Evolutionary conservation across 1,284 basidiomycete species (phyloP).

Genomic region (Phylloboletellus chloephorus): DNA sequence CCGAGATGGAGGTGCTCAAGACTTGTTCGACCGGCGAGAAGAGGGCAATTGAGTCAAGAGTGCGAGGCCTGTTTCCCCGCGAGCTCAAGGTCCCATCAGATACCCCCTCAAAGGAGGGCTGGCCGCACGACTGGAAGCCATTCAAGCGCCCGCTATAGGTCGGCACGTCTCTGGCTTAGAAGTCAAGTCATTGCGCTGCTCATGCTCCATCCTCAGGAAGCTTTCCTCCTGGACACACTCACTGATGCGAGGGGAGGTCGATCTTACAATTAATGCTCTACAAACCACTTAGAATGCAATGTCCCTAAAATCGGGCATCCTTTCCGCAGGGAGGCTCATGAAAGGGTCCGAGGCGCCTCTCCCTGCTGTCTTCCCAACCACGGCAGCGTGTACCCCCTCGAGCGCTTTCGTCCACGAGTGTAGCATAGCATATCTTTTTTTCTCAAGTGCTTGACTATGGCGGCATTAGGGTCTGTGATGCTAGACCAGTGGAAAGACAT

Average conservation of each 20-base stretch:
- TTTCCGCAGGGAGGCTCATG: slow-evolving; percentile 28
- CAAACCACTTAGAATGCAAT: slow-evolving; percentile 21
- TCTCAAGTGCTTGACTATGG: slow-evolving; percentile 73
- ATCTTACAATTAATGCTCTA: slow-evolving; percentile 8
- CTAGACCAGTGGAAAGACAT: slow-evolving; percentile 29
- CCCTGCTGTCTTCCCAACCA: slow-evolving; percentile 66
- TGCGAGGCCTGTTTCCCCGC: slow-evolving; percentile 80
- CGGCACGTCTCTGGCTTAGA: not conserved
- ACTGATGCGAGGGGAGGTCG: slow-evolving; percentile 3
- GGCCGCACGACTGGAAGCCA: slow-evolving; percentile 76
- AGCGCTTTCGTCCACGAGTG: slow-evolving; percentile 78
- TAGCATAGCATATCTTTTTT: slow-evolving; percentile 78
- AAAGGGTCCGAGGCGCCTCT: slow-evolving; percentile 30
- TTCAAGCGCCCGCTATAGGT: slow-evolving; percentile 45
- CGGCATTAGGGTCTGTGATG: slow-evolving; percentile 6
- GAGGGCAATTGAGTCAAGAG: slow-evolving; percentile 68
- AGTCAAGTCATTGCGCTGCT: slow-evolving; percentile 2
- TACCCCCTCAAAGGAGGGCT: slow-evolving; percentile 69
- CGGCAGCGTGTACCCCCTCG: slow-evolving; percentile 62
- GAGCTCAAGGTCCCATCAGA: slow-evolving; percentile 75
- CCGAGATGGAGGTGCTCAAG: slow-evolving; percentile 57
- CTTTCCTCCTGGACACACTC: not conserved
- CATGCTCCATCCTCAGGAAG: slow-evolving; percentile 3
- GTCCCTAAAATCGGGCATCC: slow-evolving; percentile 29
- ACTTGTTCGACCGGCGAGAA: slow-evolving; percentile 62